Conservation (phyloP, 352 stramenopile genomes). For the Detonula confervacea region DNA sequence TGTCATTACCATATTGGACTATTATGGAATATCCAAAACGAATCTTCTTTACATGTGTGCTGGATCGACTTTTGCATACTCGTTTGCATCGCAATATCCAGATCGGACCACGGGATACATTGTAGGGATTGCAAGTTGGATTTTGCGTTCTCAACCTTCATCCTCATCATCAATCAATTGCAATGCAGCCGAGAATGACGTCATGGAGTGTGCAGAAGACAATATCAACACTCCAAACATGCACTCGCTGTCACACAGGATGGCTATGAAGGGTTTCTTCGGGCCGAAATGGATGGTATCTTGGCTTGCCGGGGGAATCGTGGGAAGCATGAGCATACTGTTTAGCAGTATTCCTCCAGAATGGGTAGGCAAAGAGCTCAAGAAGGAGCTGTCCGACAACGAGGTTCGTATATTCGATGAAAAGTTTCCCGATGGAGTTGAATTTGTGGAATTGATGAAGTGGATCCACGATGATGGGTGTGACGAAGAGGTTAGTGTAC, state of each 20-base stretch:
- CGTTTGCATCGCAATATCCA: constrained; percentile 36
- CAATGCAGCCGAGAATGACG: neutral
- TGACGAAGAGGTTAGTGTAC: constrained; percentile 28
- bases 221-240: constrained; percentile 22
- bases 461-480: constrained; percentile 42
- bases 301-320: constrained; percentile 21
- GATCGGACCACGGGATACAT: constrained; percentile 51
- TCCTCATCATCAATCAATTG: constrained; percentile 1
- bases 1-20: constrained; percentile 39
- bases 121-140: constrained; percentile 46
- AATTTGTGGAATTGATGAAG: constrained; percentile 36
- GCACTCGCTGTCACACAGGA: constrained; percentile 28
- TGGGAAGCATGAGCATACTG: constrained; percentile 12
- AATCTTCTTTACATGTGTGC: constrained; percentile 59
- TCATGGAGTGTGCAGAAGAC: neutral
- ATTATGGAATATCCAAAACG: constrained; percentile 27
- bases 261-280: constrained; percentile 46
- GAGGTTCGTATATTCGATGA: constrained; percentile 34
- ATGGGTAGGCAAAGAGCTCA: constrained; percentile 19
- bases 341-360: constrained; percentile 16
- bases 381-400: constrained; percentile 31
- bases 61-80: constrained; percentile 48
- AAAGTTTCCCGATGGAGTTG: constrained; percentile 18
- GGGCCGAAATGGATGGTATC: constrained; percentile 47
- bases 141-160: constrained; percentile 26